These are phyloP conservation scores for Turnera subulata DNA, from an alignment of 345 rosid species.

Conservation along the genomic window DNA sequence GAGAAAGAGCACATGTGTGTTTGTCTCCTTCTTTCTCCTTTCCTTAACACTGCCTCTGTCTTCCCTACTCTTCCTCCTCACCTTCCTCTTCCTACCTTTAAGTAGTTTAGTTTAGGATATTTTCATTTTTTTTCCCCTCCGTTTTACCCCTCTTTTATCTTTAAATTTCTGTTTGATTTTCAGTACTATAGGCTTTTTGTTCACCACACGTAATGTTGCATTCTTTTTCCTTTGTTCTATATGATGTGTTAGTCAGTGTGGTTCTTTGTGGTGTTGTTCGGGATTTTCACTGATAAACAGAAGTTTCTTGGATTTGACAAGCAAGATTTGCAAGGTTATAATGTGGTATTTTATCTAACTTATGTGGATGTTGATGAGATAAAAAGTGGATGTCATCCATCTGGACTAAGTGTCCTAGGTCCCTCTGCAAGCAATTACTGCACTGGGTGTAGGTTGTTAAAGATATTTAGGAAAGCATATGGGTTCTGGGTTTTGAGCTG, in stretches of 20 bases:
- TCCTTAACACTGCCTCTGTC: conserved; percentile 88
- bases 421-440: too few relatives aligned
- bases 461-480: too few relatives aligned
- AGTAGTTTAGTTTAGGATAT: conserved; percentile 31
- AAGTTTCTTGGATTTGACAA: neutral
- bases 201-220: neutral
- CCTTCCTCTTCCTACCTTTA: conserved; percentile 56
- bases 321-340: too few relatives aligned
- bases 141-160: conserved; percentile 24
- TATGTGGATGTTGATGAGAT: too few relatives aligned
- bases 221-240: neutral
- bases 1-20: conserved; percentile 99
- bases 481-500: too few relatives aligned
- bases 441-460: too few relatives aligned
- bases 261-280: too few relatives aligned
- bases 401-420: too few relatives aligned
- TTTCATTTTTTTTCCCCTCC: conserved; percentile 25
- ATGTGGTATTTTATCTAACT: too few relatives aligned
- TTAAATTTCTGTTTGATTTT: conserved; percentile 26
- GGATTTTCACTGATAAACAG: too few relatives aligned
- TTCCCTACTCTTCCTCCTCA: conserved; percentile 76
- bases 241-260: neutral
- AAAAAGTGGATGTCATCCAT: too few relatives aligned
- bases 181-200: conserved; percentile 7
- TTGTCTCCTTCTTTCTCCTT: conserved; percentile 98